phyloP scores from a whole-genome alignment of 1,284 basidiomycete species.

The Ustilago bromivora region DNA sequence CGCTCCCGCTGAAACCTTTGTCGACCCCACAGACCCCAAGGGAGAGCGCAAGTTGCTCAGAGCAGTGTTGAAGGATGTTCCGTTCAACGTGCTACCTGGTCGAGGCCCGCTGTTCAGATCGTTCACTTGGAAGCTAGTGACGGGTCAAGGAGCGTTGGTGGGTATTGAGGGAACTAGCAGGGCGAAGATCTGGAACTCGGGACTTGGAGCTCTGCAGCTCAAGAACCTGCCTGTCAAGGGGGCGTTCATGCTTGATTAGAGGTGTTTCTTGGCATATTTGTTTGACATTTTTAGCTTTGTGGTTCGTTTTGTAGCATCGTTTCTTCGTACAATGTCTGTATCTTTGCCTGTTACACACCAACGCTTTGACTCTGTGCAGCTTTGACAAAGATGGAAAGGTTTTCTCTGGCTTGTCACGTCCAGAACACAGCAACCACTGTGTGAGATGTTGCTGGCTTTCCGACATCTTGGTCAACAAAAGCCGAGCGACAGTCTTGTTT shows the following conservation, averaged over 20 bases:
- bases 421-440: not conserved
- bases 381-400: not conserved
- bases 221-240: conserved; percentile 62
- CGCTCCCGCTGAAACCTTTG: conserved; percentile 54
- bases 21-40: conserved; percentile 56
- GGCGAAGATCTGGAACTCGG: conserved; percentile 65
- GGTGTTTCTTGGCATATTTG: not conserved
- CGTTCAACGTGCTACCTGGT: conserved; percentile 60
- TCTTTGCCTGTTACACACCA: not conserved
- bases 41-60: conserved; percentile 55
- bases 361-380: not conserved
- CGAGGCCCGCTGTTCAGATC: conserved; percentile 53
- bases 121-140: conserved; percentile 63
- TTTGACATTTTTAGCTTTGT: not conserved
- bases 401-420: not conserved
- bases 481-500: not conserved
- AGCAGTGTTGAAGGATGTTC: conserved; percentile 60
- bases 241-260: conserved; percentile 56
- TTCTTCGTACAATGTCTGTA: conserved; percentile 10
- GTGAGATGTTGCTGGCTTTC: not conserved
- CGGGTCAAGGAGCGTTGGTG: conserved; percentile 60
- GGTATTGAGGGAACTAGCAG: conserved; percentile 60
- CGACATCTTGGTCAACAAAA: not conserved
- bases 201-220: conserved; percentile 56
- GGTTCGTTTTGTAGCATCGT: not conserved